phyloP scores from a whole-genome alignment of 225 moss, liverwort and hornwort genomes.

The Straminergon stramineum region DNA sequence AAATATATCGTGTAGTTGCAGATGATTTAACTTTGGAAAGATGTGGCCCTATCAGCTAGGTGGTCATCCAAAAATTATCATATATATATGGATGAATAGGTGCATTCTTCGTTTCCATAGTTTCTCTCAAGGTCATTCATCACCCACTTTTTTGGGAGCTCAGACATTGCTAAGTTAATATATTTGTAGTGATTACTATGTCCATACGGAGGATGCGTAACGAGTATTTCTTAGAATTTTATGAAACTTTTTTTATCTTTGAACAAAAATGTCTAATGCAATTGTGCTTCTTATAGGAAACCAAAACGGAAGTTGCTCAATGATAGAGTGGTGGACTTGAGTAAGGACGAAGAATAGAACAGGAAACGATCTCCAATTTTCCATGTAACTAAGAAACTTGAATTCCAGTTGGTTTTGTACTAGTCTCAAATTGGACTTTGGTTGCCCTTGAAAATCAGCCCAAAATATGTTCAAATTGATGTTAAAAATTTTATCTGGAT shows the following conservation, averaged over 20 bases:
- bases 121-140: neutral
- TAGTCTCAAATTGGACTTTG: neutral
- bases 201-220: neutral
- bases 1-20: neutral
- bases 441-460: neutral
- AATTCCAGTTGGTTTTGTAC: neutral
- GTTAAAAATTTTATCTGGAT: neutral
- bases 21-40: neutral
- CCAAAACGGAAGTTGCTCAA: constrained; percentile 40
- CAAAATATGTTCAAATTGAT: neutral
- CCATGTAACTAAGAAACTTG: constrained; percentile 38
- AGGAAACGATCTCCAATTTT: constrained; percentile 51
- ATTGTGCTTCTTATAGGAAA: constrained; percentile 33
- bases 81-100: neutral
- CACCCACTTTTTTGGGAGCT: accelerated
- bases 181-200: neutral
- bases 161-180: neutral
- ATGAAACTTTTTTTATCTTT: neutral
- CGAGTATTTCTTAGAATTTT: neutral
- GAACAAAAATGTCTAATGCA: neutral
- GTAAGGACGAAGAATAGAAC: constrained; percentile 57
- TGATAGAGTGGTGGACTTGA: constrained; percentile 58
- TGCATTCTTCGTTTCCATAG: neutral
- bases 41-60: accelerated
- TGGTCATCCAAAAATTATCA: neutral